A percentile compares a stretch with the other conserved stretches of the same genome.
Conservation (phyloP, 768 basidiomycete genomes). For the Arthromyces matolae region DNA sequence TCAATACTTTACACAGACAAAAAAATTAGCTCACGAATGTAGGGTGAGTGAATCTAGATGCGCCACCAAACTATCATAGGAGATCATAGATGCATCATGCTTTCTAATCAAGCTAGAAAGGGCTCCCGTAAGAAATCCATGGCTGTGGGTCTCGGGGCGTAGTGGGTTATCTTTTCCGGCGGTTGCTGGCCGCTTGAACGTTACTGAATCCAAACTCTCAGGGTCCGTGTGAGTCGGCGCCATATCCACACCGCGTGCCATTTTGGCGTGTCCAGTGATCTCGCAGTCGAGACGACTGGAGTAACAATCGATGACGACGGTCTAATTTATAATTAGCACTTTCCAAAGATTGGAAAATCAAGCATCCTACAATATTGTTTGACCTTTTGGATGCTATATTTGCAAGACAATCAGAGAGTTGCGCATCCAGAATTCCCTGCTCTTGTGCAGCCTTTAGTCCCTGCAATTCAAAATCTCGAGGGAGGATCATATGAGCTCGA, state of each 20-base stretch:
- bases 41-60: neutral
- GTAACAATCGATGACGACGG: conserved; percentile 12
- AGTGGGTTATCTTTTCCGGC: neutral
- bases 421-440: conserved; percentile 6
- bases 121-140: conserved; percentile 5
- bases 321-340: conserved; percentile 1
- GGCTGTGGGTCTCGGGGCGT: neutral
- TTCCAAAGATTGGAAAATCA: too few relatives aligned
- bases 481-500: conserved; percentile 7
- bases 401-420: neutral
- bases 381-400: conserved; percentile 1
- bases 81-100: neutral
- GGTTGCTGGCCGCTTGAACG: conserved; percentile 13
- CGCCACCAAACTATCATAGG: conserved; percentile 4
- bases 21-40: neutral
- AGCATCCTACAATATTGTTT: conserved; percentile 9
- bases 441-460: neutral
- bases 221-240: neutral
- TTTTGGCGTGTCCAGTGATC: neutral
- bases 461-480: conserved; percentile 1
- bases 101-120: neutral
- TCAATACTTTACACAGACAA: neutral
- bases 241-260: neutral
- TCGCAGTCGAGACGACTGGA: too few relatives aligned
- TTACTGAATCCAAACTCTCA: neutral